phyloP scores from a whole-genome alignment of 2,329 filamentous ascomycete genomes.

The Phialophora expanda region DNA sequence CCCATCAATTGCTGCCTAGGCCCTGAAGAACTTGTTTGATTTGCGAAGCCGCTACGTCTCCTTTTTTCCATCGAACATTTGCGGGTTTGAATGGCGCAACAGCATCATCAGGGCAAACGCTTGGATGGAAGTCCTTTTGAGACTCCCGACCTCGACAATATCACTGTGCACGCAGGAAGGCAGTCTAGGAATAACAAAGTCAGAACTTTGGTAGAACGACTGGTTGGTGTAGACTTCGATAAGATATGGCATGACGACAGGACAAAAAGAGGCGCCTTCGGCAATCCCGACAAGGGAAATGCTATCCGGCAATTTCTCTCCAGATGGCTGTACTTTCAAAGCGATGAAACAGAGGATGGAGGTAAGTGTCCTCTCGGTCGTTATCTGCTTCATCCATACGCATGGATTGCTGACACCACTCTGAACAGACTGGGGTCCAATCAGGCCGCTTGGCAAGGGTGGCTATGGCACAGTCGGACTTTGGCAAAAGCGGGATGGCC shows the following conservation, averaged over 20 bases:
- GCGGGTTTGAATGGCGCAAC: conserved; percentile 1
- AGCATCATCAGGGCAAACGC: conserved; percentile 1
- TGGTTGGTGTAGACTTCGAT: conserved; percentile 12
- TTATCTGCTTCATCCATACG: neutral
- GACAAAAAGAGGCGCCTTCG: conserved; percentile 22
- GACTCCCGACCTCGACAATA: conserved; percentile 2
- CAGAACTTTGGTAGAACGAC: conserved; percentile 4
- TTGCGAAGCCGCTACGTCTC: neutral
- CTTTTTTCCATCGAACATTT: neutral
- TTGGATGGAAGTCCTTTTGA: conserved; percentile 14
- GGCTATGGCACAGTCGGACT: conserved; percentile 32
- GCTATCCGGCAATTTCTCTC: neutral
- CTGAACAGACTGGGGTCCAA: conserved; percentile 30
- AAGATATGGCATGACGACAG: conserved; percentile 20
- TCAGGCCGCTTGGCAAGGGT: conserved; percentile 29
- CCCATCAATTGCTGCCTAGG: neutral
- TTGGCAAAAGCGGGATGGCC: conserved; percentile 28
- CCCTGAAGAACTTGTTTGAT: neutral
- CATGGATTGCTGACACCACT: neutral
- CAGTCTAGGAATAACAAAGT: neutral
- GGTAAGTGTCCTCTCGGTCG: neutral
- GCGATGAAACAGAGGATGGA: conserved; percentile 7
- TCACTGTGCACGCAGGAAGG: neutral
- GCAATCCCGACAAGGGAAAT: neutral
- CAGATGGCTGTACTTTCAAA: neutral